Conservation (phyloP, 2,329 filamentous ascomycete genomes). For the Aciculosporium take region DNA sequence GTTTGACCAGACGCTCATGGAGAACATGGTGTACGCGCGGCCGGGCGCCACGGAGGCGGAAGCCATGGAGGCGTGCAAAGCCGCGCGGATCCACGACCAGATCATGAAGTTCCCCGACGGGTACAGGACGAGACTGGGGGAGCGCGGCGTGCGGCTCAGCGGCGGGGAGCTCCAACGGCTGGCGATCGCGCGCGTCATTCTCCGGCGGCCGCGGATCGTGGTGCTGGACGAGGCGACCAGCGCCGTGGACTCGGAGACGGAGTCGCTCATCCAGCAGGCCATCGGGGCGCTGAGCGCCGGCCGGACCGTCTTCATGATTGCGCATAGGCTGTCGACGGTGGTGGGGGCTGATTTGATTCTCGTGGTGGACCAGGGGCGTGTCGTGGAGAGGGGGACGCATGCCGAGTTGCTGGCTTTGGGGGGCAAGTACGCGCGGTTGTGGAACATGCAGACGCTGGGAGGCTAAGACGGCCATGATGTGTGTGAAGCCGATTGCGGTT, state of each 20-base stretch:
- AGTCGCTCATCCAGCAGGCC: slow-evolving; percentile 29
- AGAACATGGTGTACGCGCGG: slow-evolving; percentile 50
- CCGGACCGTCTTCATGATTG: slow-evolving; percentile 38
- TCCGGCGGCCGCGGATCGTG: slow-evolving; percentile 16
- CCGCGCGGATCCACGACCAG: slow-evolving; percentile 50
- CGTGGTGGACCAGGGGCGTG: slow-evolving; percentile 35
- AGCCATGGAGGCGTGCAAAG: slow-evolving; percentile 43
- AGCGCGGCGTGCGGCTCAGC: slow-evolving; percentile 32
- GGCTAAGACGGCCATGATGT: too few relatives aligned
- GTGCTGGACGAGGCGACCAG: slow-evolving; percentile 38
- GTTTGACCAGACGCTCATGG: slow-evolving; percentile 49
- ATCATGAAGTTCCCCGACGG: slow-evolving; percentile 43
- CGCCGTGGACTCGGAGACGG: slow-evolving; percentile 30
- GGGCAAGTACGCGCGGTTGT: slow-evolving; percentile 37
- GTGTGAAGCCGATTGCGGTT: neutral
- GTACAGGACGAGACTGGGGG: slow-evolving; percentile 33
- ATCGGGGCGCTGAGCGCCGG: slow-evolving; percentile 29
- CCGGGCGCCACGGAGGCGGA: slow-evolving; percentile 47
- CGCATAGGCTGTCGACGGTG: slow-evolving; percentile 27
- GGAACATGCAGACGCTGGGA: slow-evolving; percentile 31
- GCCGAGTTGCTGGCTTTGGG: slow-evolving; percentile 28
- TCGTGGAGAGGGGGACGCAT: slow-evolving; percentile 39
- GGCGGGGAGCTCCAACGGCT: slow-evolving; percentile 37
- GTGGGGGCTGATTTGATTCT: slow-evolving; percentile 37
- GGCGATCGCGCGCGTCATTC: slow-evolving; percentile 28